These are phyloP conservation scores for Zygoascus hellenicus DNA, from an alignment of 1,139 yeast species.

Conservation along the genomic window DNA sequence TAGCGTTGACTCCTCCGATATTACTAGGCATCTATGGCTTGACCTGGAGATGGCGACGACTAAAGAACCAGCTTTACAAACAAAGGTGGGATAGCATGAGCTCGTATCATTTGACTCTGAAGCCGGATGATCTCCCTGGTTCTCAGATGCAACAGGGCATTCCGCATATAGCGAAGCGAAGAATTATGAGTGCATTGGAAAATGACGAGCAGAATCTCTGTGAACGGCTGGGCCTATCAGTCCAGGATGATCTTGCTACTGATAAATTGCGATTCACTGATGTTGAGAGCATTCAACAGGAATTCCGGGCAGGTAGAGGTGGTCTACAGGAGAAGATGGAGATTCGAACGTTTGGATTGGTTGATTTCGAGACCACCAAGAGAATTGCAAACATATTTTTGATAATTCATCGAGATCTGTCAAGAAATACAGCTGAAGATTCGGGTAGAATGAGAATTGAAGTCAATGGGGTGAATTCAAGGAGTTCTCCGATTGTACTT, in stretches of 20 bases:
- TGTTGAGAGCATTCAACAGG: constrained; percentile 23
- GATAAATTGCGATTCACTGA: constrained; percentile 17
- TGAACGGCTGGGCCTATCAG: constrained; percentile 16
- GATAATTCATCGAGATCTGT: constrained; percentile 13
- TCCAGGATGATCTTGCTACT: background rate
- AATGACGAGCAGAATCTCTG: constrained; percentile 25
- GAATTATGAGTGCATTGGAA: constrained; percentile 24
- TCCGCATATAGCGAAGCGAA: constrained; percentile 19
- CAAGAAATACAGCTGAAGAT: constrained; percentile 7
- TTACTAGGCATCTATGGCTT: constrained; percentile 22
- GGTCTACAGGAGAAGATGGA: constrained; percentile 25
- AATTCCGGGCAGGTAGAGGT: constrained; percentile 22
- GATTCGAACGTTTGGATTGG: constrained; percentile 15
- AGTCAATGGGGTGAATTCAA: constrained; percentile 10
- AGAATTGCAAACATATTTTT: constrained; percentile 21
- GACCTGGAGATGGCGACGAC: constrained; percentile 17
- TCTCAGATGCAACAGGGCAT: constrained; percentile 1
- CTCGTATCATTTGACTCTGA: constrained; percentile 22
- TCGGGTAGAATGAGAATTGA: constrained; percentile 22
- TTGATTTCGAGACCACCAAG: constrained; percentile 11
- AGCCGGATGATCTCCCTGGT: constrained; percentile 13
- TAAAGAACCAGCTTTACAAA: constrained; percentile 20
- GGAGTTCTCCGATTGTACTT: constrained; percentile 9
- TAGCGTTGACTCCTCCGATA: constrained; percentile 13
- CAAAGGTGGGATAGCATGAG: constrained; percentile 29